Conservation (phyloP, 2,329 filamentous ascomycete genomes). For the Ophiostoma montium region DNA sequence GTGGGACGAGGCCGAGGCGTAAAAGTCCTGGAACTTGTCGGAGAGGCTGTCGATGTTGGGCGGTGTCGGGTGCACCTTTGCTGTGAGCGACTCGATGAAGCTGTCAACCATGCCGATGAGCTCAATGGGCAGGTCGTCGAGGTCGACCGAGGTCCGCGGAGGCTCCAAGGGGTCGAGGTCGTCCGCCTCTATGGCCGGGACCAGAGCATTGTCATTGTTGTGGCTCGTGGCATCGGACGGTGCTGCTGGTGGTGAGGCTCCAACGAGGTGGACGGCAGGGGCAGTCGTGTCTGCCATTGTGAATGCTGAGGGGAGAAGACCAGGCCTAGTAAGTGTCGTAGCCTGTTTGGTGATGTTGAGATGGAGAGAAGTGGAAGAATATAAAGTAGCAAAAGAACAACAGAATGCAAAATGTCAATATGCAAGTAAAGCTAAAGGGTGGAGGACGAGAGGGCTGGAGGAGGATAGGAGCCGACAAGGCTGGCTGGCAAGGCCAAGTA, state of each 20-base stretch:
- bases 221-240: neutral
- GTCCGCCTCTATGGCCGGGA: conserved; percentile 19
- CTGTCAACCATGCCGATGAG: conserved; percentile 80
- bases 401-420: too few relatives aligned
- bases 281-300: neutral
- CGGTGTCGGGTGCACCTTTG: conserved; percentile 73
- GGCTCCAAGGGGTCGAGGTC: conserved; percentile 31
- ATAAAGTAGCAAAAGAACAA: too few relatives aligned
- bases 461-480: too few relatives aligned
- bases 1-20: conserved; percentile 62
- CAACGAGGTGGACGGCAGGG: neutral
- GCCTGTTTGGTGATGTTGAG: too few relatives aligned
- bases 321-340: too few relatives aligned
- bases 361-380: too few relatives aligned
- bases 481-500: too few relatives aligned
- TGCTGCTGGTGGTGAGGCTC: neutral
- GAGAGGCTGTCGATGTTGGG: conserved; percentile 72
- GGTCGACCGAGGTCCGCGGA: conserved; percentile 48
- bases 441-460: too few relatives aligned
- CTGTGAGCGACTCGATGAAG: conserved; percentile 80
- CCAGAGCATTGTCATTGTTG: neutral
- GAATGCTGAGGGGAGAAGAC: too few relatives aligned
- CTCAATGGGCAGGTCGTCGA: conserved; percentile 88
- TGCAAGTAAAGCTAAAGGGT: too few relatives aligned
- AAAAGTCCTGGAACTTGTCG: conserved; percentile 90